These are phyloP conservation scores for Myrmaecium sp. DNA, from an alignment of 2,329 filamentous ascomycete species.

Conservation along the genomic window DNA sequence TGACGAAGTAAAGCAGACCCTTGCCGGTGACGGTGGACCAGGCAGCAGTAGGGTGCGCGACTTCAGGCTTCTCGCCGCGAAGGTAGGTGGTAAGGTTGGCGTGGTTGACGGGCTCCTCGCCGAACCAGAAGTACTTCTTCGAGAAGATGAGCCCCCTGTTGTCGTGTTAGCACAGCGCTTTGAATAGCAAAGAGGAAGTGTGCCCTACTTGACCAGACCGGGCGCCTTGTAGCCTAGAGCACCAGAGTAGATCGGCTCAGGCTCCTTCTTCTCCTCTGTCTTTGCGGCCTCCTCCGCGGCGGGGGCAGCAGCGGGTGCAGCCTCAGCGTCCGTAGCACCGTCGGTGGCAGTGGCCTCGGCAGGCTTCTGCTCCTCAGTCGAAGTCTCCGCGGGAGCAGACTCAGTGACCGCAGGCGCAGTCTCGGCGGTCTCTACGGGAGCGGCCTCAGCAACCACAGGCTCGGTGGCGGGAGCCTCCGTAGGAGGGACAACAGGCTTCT, in stretches of 20 bases:
- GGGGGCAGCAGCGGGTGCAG: slow-evolving; percentile 10
- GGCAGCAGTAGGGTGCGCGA: slow-evolving; percentile 63
- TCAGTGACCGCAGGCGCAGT: slow-evolving; percentile 15
- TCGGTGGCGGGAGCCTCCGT: slow-evolving; percentile 17
- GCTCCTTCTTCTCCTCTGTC: slow-evolving; percentile 19
- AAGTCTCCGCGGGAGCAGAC: slow-evolving; percentile 16
- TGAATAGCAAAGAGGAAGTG: neutral
- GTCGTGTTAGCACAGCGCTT: slow-evolving; percentile 1
- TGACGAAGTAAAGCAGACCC: slow-evolving; percentile 82
- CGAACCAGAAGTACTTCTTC: slow-evolving; percentile 70
- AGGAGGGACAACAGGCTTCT: slow-evolving; percentile 45
- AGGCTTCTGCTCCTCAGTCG: slow-evolving; percentile 9
- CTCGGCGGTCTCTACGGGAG: slow-evolving; percentile 19
- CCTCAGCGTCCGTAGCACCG: slow-evolving; percentile 16
- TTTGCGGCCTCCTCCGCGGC: slow-evolving; percentile 20
- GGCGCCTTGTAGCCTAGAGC: slow-evolving; percentile 78
- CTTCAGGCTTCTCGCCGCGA: slow-evolving; percentile 71
- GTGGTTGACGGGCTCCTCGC: slow-evolving; percentile 51
- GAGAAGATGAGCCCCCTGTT: slow-evolving; percentile 69
- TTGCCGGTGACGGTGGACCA: slow-evolving; percentile 92
- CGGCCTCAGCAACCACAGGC: slow-evolving; percentile 17
- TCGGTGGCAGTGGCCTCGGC: slow-evolving; percentile 28
- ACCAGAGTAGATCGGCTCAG: slow-evolving; percentile 64
- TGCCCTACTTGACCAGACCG: slow-evolving; percentile 75
- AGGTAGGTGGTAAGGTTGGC: slow-evolving; percentile 63